phyloP scores from a whole-genome alignment of 2,329 filamentous ascomycete species.

The Trichoderma gracile region DNA sequence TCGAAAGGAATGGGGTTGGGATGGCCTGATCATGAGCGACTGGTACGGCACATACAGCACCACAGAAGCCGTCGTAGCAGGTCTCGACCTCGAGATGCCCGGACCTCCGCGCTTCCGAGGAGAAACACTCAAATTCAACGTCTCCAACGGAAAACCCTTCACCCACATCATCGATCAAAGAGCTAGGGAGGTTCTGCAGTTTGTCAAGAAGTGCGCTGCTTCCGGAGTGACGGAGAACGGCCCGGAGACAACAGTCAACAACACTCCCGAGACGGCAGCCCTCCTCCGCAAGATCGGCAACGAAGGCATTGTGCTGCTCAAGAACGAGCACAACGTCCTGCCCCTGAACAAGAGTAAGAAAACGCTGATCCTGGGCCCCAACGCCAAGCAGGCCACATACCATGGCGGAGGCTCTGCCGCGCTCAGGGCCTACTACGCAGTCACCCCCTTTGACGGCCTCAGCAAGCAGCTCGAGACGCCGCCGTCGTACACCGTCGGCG shows the following conservation, averaged over 20 bases:
- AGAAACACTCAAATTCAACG: constrained; percentile 53
- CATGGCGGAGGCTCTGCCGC: constrained; percentile 68
- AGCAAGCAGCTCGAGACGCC: constrained; percentile 49
- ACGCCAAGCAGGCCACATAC: constrained; percentile 57
- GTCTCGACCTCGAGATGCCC: constrained; percentile 62
- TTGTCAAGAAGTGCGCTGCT: constrained; percentile 59
- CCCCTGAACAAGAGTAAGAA: constrained; percentile 65
- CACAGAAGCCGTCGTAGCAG: constrained; percentile 51
- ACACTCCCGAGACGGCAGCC: constrained; percentile 63
- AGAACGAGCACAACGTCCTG: constrained; percentile 66
- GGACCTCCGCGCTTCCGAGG: constrained; percentile 54
- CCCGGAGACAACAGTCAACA: constrained; percentile 51
- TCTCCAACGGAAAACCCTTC: constrained; percentile 57
- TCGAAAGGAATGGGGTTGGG: constrained; percentile 58
- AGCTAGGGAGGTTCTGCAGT: constrained; percentile 57
- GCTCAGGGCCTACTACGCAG: constrained; percentile 62
- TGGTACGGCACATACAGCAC: constrained; percentile 61
- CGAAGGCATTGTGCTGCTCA: constrained; percentile 71
- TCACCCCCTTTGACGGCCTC: constrained; percentile 73
- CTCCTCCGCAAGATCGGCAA: constrained; percentile 66
- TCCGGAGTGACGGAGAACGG: constrained; percentile 57
- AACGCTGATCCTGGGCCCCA: constrained; percentile 58
- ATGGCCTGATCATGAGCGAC: constrained; percentile 60
- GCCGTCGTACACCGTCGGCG: constrained; percentile 58
- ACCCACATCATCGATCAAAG: constrained; percentile 58